These are phyloP conservation scores for Penicillium ochrochloron DNA, from an alignment of 495 filamentous ascomycete genomes.

Conservation along the genomic window DNA sequence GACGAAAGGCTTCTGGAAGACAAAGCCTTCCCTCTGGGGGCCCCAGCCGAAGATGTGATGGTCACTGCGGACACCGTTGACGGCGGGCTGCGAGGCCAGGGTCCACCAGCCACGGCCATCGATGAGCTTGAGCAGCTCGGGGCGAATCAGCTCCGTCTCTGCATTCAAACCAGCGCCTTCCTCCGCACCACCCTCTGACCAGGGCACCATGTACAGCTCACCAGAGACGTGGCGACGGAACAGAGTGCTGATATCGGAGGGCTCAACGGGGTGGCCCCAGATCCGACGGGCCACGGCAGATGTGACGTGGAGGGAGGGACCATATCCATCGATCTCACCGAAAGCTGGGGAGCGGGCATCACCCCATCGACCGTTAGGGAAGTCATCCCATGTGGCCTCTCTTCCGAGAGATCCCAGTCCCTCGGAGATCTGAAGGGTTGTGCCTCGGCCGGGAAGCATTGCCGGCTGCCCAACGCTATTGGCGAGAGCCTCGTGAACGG, in stretches of 20 bases:
- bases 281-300: slow-evolving; percentile 75
- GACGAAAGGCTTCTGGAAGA: slow-evolving; percentile 98
- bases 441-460: slow-evolving; percentile 61
- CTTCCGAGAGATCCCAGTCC: slow-evolving; percentile 87
- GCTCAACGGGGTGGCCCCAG: slow-evolving; percentile 77
- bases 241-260: slow-evolving; percentile 71
- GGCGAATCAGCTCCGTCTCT: slow-evolving; percentile 80
- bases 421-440: slow-evolving; percentile 90
- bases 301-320: slow-evolving; percentile 84
- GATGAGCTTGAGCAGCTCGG: slow-evolving; percentile 75
- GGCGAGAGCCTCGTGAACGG: slow-evolving; percentile 61
- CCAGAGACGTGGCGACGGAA: slow-evolving; percentile 82
- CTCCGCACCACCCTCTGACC: slow-evolving; percentile 85
- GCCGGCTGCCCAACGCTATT: slow-evolving; percentile 48
- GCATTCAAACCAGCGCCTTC: slow-evolving; percentile 59
- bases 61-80: slow-evolving; percentile 77
- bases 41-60: slow-evolving; percentile 94
- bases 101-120: slow-evolving; percentile 85
- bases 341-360: slow-evolving; percentile 89
- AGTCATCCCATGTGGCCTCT: slow-evolving; percentile 99
- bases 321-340: slow-evolving; percentile 94
- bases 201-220: slow-evolving; percentile 76
- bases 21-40: slow-evolving; percentile 81
- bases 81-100: slow-evolving; percentile 92
- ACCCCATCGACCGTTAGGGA: slow-evolving; percentile 96